phyloP scores from a whole-genome alignment of 192 early-diverging fungal species.

The Coemansia sp. region DNA sequence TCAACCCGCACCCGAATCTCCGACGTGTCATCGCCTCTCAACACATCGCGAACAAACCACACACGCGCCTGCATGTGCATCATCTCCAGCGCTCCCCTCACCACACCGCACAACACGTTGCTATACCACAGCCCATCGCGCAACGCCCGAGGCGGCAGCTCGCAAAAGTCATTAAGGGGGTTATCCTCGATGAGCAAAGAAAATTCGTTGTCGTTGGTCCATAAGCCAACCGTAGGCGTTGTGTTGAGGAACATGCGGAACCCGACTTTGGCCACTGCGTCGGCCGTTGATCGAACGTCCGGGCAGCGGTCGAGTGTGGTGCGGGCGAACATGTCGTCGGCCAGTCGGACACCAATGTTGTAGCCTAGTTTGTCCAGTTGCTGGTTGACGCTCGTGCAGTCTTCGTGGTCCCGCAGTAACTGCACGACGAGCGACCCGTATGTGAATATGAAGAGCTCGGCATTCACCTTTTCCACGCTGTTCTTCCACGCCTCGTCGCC shows the following conservation, averaged over 20 bases:
- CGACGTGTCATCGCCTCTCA: conserved; percentile 83
- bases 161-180: conserved; percentile 96
- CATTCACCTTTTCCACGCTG: conserved; percentile 92
- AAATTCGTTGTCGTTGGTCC: conserved; percentile 82
- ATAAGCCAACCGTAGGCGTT: conserved; percentile 77
- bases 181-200: conserved; percentile 95
- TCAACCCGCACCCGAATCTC: conserved; percentile 92
- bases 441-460: conserved; percentile 95
- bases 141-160: conserved; percentile 80
- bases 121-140: conserved; percentile 91
- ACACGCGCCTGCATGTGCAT: conserved; percentile 92
- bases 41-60: conserved; percentile 77
- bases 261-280: conserved; percentile 93
- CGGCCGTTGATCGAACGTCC: conserved; percentile 89
- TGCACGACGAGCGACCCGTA: conserved; percentile 97
- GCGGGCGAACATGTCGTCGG: conserved; percentile 97
- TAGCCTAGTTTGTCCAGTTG: conserved; percentile 99
- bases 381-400: conserved; percentile 89
- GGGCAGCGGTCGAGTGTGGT: conserved; percentile 60
- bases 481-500: conserved; percentile 97
- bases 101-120: conserved; percentile 90
- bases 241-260: conserved; percentile 97
- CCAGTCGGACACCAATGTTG: conserved; percentile 92
- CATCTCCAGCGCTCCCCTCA: conserved; percentile 96
- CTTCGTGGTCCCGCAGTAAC: conserved; percentile 90